A percentile compares a stretch with the other conserved stretches of the same genome.
Conservation (phyloP, 108 stramenopile species). For the Aureococcus anophagefferens region DNA sequence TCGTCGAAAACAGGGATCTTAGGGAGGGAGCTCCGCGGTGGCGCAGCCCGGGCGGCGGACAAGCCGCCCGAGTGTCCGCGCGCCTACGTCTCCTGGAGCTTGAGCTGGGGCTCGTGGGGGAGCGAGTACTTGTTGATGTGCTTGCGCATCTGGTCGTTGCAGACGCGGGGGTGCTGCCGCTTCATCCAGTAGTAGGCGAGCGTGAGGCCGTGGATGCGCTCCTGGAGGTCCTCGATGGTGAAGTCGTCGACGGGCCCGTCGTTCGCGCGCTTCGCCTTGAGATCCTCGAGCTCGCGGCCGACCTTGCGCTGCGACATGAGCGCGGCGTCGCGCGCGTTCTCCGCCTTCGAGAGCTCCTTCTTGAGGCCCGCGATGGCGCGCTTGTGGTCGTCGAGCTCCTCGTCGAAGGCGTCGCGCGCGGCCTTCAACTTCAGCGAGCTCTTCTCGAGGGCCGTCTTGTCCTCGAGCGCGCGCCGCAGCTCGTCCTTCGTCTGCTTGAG, state of each 20-base stretch:
- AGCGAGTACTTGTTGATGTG: not conserved
- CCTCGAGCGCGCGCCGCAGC: not conserved
- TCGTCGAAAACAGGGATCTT: no score
- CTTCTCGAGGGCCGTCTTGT: not conserved
- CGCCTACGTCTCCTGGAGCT: no score
- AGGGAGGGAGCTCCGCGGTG: no score
- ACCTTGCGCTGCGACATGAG: not conserved
- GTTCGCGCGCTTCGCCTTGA: not conserved
- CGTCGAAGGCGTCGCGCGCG: no score
- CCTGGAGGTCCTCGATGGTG: not conserved
- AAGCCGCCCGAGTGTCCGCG: no score
- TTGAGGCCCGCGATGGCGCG: not conserved
- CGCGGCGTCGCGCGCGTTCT: not conserved
- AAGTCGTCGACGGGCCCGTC: not conserved
- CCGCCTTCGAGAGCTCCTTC: not conserved
- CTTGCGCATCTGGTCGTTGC: not conserved
- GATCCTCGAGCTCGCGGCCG: not conserved
- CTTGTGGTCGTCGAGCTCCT: not conserved
- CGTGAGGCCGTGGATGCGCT: not conserved
- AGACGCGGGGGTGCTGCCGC: not conserved
- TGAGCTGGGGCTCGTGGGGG: not conserved
- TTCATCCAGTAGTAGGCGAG: not conserved
- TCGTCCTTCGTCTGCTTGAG: not conserved
- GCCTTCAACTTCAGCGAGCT: no score
- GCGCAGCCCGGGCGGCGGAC: no score